Conservation (phyloP, 805 yeast genomes). For the Kuraishia ogatae region DNA sequence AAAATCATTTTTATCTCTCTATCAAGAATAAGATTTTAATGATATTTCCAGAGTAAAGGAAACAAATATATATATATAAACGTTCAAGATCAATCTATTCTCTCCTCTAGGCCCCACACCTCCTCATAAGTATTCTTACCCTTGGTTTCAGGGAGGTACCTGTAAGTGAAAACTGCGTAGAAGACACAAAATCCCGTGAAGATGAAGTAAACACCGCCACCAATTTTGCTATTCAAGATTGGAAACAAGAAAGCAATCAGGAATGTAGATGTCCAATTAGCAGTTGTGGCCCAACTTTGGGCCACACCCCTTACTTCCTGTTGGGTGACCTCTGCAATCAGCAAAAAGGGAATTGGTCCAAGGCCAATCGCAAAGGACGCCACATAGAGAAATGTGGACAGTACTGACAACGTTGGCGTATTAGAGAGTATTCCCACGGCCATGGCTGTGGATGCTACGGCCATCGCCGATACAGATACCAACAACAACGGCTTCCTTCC, state of each 20-base stretch:
- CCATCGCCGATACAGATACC: slow-evolving; percentile 63
- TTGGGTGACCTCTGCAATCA: slow-evolving; percentile 86
- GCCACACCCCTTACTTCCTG: slow-evolving; percentile 73
- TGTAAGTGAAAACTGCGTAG: slow-evolving; percentile 38
- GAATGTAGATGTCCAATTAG: slow-evolving; percentile 90
- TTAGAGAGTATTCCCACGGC: slow-evolving; percentile 53
- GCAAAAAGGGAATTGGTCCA: slow-evolving; percentile 92
- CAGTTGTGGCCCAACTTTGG: slow-evolving; percentile 85
- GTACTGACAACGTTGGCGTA: slow-evolving; percentile 41
- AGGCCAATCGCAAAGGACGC: slow-evolving; percentile 84
- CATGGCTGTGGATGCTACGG: slow-evolving; percentile 50
- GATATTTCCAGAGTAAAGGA: no score
- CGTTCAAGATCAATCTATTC: not conserved
- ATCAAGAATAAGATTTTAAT: no score
- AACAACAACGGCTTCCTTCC: slow-evolving; percentile 72
- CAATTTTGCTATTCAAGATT: slow-evolving; percentile 48
- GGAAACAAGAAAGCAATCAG: slow-evolving; percentile 79
- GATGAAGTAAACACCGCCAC: slow-evolving; percentile 70
- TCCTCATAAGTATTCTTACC: slow-evolving; percentile 53
- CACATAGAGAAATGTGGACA: slow-evolving; percentile 66
- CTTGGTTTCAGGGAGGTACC: slow-evolving; percentile 66
- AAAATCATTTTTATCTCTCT: no score
- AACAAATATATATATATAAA: no score
- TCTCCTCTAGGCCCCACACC: slow-evolving; percentile 43
- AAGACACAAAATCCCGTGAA: slow-evolving; percentile 53